These are phyloP conservation scores for Lecanoromycetidae sp. DNA, from an alignment of 2,329 filamentous ascomycete species.

Conservation along the genomic window DNA sequence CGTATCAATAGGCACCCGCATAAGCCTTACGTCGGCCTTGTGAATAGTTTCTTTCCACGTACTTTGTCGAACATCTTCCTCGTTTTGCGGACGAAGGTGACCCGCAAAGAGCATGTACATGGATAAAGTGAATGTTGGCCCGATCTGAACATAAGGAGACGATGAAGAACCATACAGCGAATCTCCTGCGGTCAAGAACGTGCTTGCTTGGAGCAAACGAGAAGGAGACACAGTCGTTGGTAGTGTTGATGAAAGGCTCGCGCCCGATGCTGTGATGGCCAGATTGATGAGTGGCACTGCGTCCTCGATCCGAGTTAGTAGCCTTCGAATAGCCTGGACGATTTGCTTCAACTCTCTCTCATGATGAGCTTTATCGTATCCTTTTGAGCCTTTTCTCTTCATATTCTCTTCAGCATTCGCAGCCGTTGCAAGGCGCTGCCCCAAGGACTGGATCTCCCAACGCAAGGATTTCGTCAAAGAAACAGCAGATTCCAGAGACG, in stretches of 20 bases:
- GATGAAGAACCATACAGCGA: slow-evolving; percentile 61
- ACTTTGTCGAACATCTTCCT: slow-evolving; percentile 49
- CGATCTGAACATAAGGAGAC: slow-evolving; percentile 61
- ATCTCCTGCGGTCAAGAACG: slow-evolving; percentile 77
- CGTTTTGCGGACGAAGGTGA: slow-evolving; percentile 49
- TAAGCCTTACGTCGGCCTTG: slow-evolving; percentile 73
- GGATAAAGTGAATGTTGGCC: slow-evolving; percentile 73
- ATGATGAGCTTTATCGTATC: slow-evolving; percentile 43
- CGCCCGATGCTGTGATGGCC: slow-evolving; percentile 86
- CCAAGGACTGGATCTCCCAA: slow-evolving; percentile 69
- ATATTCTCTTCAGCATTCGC: slow-evolving; percentile 50
- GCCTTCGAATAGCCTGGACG: slow-evolving; percentile 58
- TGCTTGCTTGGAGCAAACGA: slow-evolving; percentile 80
- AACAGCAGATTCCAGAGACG: slow-evolving; percentile 72
- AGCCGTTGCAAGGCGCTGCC: slow-evolving; percentile 59
- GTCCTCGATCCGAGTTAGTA: slow-evolving; percentile 73
- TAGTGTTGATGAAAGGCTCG: slow-evolving; percentile 67
- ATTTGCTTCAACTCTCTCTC: slow-evolving; percentile 57
- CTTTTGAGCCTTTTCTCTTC: slow-evolving; percentile 32
- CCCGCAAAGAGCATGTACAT: slow-evolving; percentile 91
- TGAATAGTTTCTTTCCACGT: slow-evolving; percentile 96
- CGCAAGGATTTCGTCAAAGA: slow-evolving; percentile 71
- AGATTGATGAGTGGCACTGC: slow-evolving; percentile 85
- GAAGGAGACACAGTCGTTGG: slow-evolving; percentile 81
- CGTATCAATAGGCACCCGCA: slow-evolving; percentile 52